Percentiles rank a stretch among this genome's conserved stretches.
Conservation (phyloP, 148 eudicot species). For the Spergularia marina region DNA sequence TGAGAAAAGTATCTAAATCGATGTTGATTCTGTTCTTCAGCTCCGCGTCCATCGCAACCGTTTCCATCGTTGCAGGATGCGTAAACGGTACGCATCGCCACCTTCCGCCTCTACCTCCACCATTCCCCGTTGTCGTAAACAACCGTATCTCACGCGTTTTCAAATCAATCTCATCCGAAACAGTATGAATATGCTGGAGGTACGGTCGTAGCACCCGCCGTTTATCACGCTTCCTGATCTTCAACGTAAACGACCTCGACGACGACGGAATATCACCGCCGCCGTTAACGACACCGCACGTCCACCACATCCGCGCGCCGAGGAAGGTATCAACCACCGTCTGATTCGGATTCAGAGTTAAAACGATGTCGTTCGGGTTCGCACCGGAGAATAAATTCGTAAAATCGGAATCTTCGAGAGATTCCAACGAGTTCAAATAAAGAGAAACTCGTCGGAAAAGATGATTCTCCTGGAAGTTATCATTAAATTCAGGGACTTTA, state of each 20-base stretch:
- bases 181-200: conserved; percentile 64
- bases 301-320: conserved; percentile 60
- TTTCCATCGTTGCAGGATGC: conserved; percentile 77
- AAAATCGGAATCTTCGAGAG: conserved; percentile 66
- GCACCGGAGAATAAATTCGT: conserved; percentile 61
- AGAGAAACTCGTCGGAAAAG: conserved; percentile 51
- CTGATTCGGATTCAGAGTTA: conserved; percentile 54
- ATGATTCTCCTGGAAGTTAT: conserved; percentile 53
- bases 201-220: conserved; percentile 64
- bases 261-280: background rate
- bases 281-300: conserved; percentile 25
- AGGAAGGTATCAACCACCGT: conserved; percentile 58
- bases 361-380: conserved; percentile 48
- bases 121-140: conserved; percentile 27
- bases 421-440: conserved; percentile 62
- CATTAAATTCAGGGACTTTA: conserved; percentile 61
- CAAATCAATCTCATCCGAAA: conserved; percentile 56
- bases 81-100: conserved; percentile 64
- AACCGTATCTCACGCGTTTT: conserved; percentile 38
- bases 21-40: conserved; percentile 54
- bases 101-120: conserved; percentile 32
- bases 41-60: conserved; percentile 66
- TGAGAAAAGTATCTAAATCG: conserved; percentile 66
- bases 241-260: conserved; percentile 37
- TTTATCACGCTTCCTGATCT: conserved; percentile 67